Conservation (phyloP, 352 stramenopile species). For the Phytophthora meadii region DNA sequence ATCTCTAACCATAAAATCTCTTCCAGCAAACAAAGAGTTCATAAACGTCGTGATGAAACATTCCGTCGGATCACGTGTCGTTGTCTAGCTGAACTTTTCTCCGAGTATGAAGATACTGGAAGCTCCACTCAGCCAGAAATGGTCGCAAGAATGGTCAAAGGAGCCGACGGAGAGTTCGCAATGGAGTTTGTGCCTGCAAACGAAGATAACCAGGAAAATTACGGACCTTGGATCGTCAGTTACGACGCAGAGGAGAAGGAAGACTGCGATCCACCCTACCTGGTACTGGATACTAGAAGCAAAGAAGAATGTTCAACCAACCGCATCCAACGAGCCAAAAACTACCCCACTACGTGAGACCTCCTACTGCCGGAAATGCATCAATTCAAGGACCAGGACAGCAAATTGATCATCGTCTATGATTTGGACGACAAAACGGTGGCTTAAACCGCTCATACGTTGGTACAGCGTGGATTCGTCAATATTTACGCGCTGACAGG, state of each 20-base stretch:
- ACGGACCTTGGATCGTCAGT: constrained; percentile 72
- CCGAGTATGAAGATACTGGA: constrained; percentile 73
- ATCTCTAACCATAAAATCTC: background rate
- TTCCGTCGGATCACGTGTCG: constrained; percentile 74
- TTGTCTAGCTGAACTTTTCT: constrained; percentile 79
- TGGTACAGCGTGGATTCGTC: constrained; percentile 85
- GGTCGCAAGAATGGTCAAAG: constrained; percentile 80
- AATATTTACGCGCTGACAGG: constrained; percentile 85
- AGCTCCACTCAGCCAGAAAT: constrained; percentile 64
- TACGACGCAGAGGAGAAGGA: constrained; percentile 84
- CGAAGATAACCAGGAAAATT: constrained; percentile 40
- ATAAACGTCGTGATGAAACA: constrained; percentile 83
- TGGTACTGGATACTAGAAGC: constrained; percentile 73
- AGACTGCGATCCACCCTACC: constrained; percentile 77
- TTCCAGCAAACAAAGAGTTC: constrained; percentile 76
- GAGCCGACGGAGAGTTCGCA: constrained; percentile 63
- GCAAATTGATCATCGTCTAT: constrained; percentile 81
- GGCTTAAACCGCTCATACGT: constrained; percentile 62
- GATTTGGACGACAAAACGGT: constrained; percentile 76
- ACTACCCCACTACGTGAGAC: constrained; percentile 66
- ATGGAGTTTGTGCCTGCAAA: constrained; percentile 70
- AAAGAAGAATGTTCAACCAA: constrained; percentile 78
- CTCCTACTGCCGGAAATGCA: constrained; percentile 80
- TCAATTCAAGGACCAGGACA: constrained; percentile 81
- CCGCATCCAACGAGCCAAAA: constrained; percentile 75